Conservation (phyloP, 805 yeast genomes). For the Spathaspora hagerdaliae region DNA sequence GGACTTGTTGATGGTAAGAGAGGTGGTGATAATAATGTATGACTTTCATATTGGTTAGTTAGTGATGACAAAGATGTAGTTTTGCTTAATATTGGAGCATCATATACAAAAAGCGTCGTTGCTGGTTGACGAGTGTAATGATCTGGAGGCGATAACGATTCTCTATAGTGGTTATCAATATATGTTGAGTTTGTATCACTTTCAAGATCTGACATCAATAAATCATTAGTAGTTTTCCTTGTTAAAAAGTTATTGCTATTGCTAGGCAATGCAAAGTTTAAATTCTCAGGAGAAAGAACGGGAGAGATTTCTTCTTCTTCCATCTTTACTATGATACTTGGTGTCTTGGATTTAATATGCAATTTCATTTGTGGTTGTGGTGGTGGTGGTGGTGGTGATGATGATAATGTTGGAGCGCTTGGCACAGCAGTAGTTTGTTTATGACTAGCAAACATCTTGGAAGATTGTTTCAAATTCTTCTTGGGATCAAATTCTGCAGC, state of each 20-base stretch:
- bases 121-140: constrained; percentile 4
- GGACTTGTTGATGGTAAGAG: neutral
- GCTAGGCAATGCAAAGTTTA: neutral
- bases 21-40: constrained; percentile 14
- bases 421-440: constrained; percentile 1
- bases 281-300: neutral
- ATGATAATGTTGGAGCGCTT: neutral
- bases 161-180: constrained; percentile 2
- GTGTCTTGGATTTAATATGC: neutral
- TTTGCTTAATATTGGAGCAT: constrained; percentile 3
- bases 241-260: no score
- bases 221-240: neutral
- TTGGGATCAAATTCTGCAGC: constrained; percentile 33
- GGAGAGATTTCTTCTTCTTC: neutral
- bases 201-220: constrained; percentile 16
- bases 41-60: constrained; percentile 25
- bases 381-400: neutral
- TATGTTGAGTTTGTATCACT: constrained; percentile 20
- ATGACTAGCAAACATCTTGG: constrained; percentile 34
- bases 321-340: neutral
- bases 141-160: constrained; percentile 6
- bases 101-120: constrained; percentile 5
- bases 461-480: constrained; percentile 19
- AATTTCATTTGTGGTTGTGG: no score
- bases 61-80: constrained; percentile 14